phyloP scores from a whole-genome alignment of 2,329 filamentous ascomycete genomes.

The Alternaria tenuissima region DNA sequence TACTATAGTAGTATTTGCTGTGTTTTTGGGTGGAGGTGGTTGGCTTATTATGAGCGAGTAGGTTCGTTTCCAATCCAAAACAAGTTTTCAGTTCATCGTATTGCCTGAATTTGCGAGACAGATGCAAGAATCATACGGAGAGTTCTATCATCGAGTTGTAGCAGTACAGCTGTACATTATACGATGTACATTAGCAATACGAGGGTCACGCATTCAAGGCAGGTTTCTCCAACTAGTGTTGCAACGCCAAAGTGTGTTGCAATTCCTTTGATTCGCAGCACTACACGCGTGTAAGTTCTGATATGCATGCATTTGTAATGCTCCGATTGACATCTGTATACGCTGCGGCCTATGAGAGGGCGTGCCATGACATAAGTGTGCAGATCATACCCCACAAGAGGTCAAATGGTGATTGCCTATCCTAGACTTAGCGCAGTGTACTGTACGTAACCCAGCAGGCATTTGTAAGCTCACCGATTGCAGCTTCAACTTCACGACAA shows the following conservation, averaged over 20 bases:
- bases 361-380: constrained; percentile 1
- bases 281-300: background rate
- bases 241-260: background rate
- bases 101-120: background rate
- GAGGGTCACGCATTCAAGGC: background rate
- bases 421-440: constrained; percentile 1
- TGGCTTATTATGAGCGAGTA: constrained; percentile 55
- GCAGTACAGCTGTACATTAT: background rate
- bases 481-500: background rate
- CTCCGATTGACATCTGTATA: background rate
- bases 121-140: background rate
- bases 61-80: background rate
- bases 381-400: constrained; percentile 6
- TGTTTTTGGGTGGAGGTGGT: constrained; percentile 62
- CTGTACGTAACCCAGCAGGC: background rate
- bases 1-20: constrained; percentile 65
- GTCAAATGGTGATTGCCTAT: background rate
- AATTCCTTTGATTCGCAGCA: background rate
- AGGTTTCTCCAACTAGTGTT: background rate
- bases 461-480: constrained; percentile 13
- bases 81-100: background rate
- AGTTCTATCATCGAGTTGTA: background rate
- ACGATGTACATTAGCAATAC: background rate
- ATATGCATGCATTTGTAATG: constrained; percentile 4
- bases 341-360: background rate